These are phyloP conservation scores for Ogataea populi-albae DNA, from an alignment of 805 yeast genomes.

Conservation along the genomic window DNA sequence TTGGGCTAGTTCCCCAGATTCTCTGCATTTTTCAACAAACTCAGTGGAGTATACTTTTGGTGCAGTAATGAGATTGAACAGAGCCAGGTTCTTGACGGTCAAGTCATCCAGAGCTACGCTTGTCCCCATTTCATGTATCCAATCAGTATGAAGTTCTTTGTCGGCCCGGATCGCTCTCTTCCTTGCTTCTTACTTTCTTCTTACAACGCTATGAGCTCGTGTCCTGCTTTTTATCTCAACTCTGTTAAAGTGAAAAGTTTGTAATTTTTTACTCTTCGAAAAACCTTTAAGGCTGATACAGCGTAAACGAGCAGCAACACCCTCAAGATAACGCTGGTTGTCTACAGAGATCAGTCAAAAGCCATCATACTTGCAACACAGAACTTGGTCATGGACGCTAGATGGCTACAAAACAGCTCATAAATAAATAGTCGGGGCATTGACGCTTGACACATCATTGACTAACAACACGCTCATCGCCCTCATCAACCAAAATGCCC, in stretches of 20 bases:
- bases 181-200: conserved; percentile 1
- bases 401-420: too few relatives aligned
- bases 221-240: too few relatives aligned
- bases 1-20: conserved; percentile 50
- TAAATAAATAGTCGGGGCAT: too few relatives aligned
- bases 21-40: conserved; percentile 50
- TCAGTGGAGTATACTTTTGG: conserved; percentile 49
- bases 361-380: too few relatives aligned
- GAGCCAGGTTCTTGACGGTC: conserved; percentile 58
- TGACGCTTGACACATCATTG: too few relatives aligned
- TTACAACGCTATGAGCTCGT: conserved; percentile 2
- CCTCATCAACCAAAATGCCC: conserved; percentile 60
- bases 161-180: background rate
- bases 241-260: too few relatives aligned
- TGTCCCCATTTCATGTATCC: conserved; percentile 11
- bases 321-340: too few relatives aligned
- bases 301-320: too few relatives aligned
- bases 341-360: too few relatives aligned
- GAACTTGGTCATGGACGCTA: too few relatives aligned
- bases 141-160: background rate
- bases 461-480: background rate
- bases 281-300: too few relatives aligned
- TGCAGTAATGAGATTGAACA: conserved; percentile 57
- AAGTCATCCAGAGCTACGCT: conserved; percentile 58
- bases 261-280: too few relatives aligned